A percentile compares a stretch with the other conserved stretches of the same genome.
Conservation (phyloP, 768 basidiomycete species). For the Dentipellis fragilis region DNA sequence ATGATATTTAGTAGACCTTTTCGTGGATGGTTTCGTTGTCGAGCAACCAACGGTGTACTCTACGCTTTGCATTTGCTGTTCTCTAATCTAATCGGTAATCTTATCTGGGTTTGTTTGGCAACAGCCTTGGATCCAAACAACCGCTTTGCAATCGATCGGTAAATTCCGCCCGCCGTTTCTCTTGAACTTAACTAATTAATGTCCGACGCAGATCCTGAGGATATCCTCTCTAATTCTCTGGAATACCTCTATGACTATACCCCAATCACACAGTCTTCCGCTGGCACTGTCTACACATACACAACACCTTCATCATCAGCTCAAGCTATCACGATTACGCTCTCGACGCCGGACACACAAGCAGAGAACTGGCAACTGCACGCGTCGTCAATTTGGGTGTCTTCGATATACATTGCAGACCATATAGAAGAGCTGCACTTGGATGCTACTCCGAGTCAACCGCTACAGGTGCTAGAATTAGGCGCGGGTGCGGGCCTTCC, state of each 20-base stretch:
- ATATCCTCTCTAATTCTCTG: constrained; percentile 58
- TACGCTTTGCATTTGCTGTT: too few relatives aligned
- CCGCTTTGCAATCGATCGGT: not conserved
- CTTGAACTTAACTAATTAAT: not conserved
- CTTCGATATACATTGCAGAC: constrained; percentile 59
- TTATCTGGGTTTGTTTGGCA: not conserved
- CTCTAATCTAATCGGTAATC: not conserved
- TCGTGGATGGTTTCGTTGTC: too few relatives aligned
- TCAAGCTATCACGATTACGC: constrained; percentile 24
- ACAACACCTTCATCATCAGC: constrained; percentile 5
- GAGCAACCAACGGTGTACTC: too few relatives aligned
- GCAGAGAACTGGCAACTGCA: constrained; percentile 67
- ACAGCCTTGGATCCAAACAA: not conserved
- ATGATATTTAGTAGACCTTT: constrained; percentile 10
- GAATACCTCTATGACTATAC: constrained; percentile 50
- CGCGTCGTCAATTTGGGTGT: constrained; percentile 68
- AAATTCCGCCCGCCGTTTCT: not conserved
- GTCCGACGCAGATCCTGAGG: constrained; percentile 37
- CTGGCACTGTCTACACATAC: constrained; percentile 46
- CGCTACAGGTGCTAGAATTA: constrained; percentile 47
- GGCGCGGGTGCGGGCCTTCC: constrained; percentile 72
- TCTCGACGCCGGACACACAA: constrained; percentile 55
- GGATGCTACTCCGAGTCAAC: not conserved
- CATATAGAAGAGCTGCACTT: constrained; percentile 42
- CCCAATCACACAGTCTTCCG: constrained; percentile 49